Conservation (phyloP, 1,139 yeast genomes). For the Suhomyces ambrosiae region DNA sequence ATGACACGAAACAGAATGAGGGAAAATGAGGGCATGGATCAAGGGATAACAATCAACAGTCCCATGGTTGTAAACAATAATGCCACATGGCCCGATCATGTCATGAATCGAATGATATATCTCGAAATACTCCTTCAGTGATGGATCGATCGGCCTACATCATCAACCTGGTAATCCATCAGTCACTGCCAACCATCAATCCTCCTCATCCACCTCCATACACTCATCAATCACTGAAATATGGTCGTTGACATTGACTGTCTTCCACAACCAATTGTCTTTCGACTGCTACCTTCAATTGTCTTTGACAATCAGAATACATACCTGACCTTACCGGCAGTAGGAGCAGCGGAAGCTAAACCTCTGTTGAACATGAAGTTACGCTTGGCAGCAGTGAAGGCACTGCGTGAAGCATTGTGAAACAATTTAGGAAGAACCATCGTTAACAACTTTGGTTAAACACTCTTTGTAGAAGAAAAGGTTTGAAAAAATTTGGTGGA, state of each 20-base stretch:
- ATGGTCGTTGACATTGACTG: no score
- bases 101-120: no score
- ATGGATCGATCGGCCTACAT: no score
- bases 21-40: slow-evolving; percentile 1
- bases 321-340: slow-evolving; percentile 88
- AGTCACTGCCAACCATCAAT: no score
- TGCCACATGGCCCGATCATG: no score
- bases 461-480: slow-evolving; percentile 14
- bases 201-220: no score
- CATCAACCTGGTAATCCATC: no score
- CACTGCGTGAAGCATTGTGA: slow-evolving; percentile 87
- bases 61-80: no score
- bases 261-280: no score
- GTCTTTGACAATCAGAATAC: slow-evolving; percentile 32
- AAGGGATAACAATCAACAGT: no score
- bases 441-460: slow-evolving; percentile 29
- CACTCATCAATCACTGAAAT: no score
- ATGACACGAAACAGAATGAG: slow-evolving; percentile 3
- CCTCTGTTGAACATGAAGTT: slow-evolving; percentile 76
- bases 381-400: slow-evolving; percentile 88
- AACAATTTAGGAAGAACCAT: slow-evolving; percentile 91
- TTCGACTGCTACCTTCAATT: slow-evolving; percentile 1
- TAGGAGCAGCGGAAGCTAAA: slow-evolving; percentile 84
- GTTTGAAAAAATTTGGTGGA: slow-evolving; percentile 13
- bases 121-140: no score